Evolutionary conservation across 164 flowering plant species (phyloP).

Genomic region (Umbellularia californica): DNA sequence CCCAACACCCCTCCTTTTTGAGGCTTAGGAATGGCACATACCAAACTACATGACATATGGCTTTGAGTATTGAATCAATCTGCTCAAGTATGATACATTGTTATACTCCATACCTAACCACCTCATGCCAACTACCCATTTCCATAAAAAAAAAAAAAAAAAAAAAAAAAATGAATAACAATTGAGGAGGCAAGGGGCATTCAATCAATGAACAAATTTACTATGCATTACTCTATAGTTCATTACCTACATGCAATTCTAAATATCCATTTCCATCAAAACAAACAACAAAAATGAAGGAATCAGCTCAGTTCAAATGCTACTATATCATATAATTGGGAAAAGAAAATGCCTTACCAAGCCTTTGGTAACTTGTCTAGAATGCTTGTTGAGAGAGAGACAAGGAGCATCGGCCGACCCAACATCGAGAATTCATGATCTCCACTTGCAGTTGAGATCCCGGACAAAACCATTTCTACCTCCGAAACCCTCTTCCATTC

Average conservation of each 20-base stretch:
- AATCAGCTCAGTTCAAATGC: not conserved
- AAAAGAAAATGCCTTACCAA: conserved; percentile 46
- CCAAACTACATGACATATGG: too few species aligned
- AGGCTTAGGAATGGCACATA: too few species aligned
- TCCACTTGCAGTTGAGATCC: conserved; percentile 3
- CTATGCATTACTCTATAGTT: not conserved
- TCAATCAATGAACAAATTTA: too few species aligned
- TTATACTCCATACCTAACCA: not conserved
- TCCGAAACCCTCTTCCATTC: conserved; percentile 36
- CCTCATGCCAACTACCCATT: not conserved
- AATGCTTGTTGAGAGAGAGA: conserved; percentile 48
- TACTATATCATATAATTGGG: not conserved
- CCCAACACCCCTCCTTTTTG: too few species aligned
- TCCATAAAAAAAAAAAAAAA: too few species aligned
- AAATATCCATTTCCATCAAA: too few species aligned
- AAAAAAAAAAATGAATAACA: too few species aligned
- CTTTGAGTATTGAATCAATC: not conserved
- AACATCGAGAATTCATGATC: conserved; percentile 36
- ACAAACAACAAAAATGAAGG: not conserved
- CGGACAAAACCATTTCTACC: not conserved
- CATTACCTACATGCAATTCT: not conserved
- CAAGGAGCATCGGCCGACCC: conserved; percentile 79
- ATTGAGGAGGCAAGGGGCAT: too few species aligned
- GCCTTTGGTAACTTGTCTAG: conserved; percentile 73
- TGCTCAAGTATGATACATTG: not conserved